Evolutionary conservation across 495 filamentous ascomycete species (phyloP).

Genomic region (Hamigera avellanea): DNA sequence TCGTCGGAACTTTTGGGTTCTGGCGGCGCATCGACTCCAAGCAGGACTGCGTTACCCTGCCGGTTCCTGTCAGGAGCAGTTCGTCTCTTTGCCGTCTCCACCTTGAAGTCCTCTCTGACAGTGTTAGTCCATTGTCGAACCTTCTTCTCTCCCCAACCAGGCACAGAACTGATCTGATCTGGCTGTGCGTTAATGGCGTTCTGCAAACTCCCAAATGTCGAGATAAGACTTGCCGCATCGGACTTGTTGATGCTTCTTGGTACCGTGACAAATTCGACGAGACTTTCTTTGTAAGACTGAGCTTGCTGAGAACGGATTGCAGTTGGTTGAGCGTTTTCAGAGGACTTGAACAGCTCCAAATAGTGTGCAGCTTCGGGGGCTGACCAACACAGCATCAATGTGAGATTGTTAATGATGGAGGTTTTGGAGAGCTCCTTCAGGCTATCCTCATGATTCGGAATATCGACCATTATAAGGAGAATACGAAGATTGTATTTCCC

Average conservation of each 20-base stretch:
- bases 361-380: constrained; percentile 88
- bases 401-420: constrained; percentile 81
- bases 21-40: constrained; percentile 17
- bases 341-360: constrained; percentile 86
- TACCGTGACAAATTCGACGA: constrained; percentile 89
- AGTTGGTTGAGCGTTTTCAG: constrained; percentile 70
- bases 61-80: constrained; percentile 15
- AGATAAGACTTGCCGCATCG: constrained; percentile 77
- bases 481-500: constrained; percentile 77
- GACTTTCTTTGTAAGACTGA: constrained; percentile 68
- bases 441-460: constrained; percentile 69
- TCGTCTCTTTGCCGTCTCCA: constrained; percentile 53
- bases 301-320: constrained; percentile 75
- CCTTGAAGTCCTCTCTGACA: constrained; percentile 74
- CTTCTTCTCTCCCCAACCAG: constrained; percentile 94
- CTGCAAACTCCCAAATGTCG: constrained; percentile 75
- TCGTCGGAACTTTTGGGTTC: constrained; percentile 21
- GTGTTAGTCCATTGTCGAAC: constrained; percentile 70
- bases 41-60: too few species aligned
- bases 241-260: constrained; percentile 89
- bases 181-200: constrained; percentile 78
- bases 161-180: constrained; percentile 70
- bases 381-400: constrained; percentile 85
- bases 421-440: constrained; percentile 81
- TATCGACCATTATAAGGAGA: constrained; percentile 85